Conservation (phyloP, 2,329 filamentous ascomycete species). For the Aureobasidium uvarum region DNA sequence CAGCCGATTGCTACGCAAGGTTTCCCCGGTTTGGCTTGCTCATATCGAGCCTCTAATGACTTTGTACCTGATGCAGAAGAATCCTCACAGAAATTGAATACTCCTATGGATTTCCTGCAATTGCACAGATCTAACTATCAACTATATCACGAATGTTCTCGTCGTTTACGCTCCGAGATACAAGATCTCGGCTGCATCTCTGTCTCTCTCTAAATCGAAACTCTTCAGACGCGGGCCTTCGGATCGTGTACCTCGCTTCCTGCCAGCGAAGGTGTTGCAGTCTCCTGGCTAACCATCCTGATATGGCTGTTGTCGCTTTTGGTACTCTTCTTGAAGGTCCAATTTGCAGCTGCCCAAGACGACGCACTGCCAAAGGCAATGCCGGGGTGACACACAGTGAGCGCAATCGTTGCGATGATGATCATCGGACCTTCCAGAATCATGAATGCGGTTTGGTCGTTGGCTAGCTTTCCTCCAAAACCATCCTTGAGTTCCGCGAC, state of each 20-base stretch:
- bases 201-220: no score
- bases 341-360: conserved; percentile 26
- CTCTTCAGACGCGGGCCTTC: neutral
- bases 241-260: neutral
- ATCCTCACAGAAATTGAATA: neutral
- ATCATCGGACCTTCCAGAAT: conserved; percentile 53
- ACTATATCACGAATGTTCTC: no score
- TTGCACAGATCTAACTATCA: no score
- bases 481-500: conserved; percentile 51
- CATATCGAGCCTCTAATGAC: neutral
- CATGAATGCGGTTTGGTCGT: conserved; percentile 49
- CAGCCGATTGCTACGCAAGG: neutral
- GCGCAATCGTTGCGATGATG: conserved; percentile 42
- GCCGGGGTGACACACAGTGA: conserved; percentile 50
- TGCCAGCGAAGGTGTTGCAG: neutral
- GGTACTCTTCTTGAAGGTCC: conserved; percentile 27
- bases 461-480: conserved; percentile 47
- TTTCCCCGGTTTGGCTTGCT: neutral
- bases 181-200: neutral
- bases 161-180: no score
- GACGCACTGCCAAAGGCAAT: conserved; percentile 30
- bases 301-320: neutral
- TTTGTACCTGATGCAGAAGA: neutral
- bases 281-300: conserved; percentile 6
- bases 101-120: neutral